Percentiles rank a stretch among this genome's conserved stretches.
phyloP scores from a whole-genome alignment of 495 filamentous ascomycete species.

The Aspergillus ellipticus region DNA sequence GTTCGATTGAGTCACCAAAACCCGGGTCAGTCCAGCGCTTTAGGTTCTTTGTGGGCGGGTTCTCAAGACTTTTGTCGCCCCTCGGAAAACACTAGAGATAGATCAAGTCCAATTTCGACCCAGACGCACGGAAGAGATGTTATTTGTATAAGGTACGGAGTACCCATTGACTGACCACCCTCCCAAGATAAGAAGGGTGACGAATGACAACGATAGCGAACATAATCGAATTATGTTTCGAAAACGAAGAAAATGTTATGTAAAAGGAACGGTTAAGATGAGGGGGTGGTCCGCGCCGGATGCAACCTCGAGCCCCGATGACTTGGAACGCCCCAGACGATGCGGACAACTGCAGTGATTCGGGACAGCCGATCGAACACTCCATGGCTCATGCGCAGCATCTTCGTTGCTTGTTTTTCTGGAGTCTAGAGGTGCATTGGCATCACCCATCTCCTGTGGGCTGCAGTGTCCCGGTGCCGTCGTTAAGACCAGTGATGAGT shows the following conservation, averaged over 20 bases:
- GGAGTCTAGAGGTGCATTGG: no score
- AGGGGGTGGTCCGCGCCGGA: constrained; percentile 5
- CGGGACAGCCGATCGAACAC: no score
- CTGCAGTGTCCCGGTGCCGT: no score
- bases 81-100: constrained; percentile 1
- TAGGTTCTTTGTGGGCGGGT: background rate
- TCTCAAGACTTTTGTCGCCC: background rate
- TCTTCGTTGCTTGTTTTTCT: no score
- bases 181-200: constrained; percentile 16
- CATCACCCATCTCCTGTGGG: no score
- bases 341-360: background rate
- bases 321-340: constrained; percentile 5
- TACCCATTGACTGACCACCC: background rate
- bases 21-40: background rate
- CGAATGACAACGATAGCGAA: constrained; percentile 16
- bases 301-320: constrained; percentile 12
- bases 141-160: background rate
- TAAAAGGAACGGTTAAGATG: constrained; percentile 22
- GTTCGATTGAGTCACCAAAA: constrained; percentile 5
- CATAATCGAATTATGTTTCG: constrained; percentile 14
- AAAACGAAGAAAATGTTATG: constrained; percentile 23
- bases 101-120: background rate
- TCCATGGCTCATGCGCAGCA: no score
- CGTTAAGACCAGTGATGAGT: no score
- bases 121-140: background rate